A percentile compares a stretch with the other conserved stretches of the same genome.
Evolutionary conservation across 2,329 filamentous ascomycete species (phyloP).

Genomic region (Aschersonia sp.): DNA sequence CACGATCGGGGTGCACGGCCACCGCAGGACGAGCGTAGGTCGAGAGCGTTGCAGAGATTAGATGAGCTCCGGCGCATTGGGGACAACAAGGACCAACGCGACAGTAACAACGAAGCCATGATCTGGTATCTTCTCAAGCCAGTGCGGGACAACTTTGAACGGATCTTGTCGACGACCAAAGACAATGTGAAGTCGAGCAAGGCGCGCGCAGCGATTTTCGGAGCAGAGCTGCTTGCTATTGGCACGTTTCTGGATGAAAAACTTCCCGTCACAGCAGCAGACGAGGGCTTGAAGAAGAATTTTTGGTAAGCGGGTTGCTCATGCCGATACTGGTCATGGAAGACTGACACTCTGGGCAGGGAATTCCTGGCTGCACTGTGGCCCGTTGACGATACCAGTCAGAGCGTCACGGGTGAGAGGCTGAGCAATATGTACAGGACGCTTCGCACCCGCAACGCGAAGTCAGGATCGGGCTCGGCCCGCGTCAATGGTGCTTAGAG

Average conservation of each 20-base stretch:
- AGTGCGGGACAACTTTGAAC: slow-evolving; percentile 44
- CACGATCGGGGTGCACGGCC: slow-evolving; percentile 13
- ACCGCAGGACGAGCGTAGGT: slow-evolving; percentile 23
- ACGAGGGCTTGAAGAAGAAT: slow-evolving; percentile 29
- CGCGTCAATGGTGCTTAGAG: slow-evolving; percentile 16
- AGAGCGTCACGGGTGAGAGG: slow-evolving; percentile 27
- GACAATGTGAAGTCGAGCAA: slow-evolving; percentile 49
- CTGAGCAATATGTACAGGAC: slow-evolving; percentile 30
- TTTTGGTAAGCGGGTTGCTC: slow-evolving; percentile 29
- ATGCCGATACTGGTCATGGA: no score
- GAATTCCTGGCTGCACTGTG: slow-evolving; percentile 30
- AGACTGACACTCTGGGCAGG: slow-evolving; percentile 17
- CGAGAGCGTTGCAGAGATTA: slow-evolving; percentile 24
- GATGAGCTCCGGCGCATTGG: slow-evolving; percentile 29
- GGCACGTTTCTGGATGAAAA: slow-evolving; percentile 44
- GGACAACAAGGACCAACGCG: slow-evolving; percentile 34
- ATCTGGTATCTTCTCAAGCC: slow-evolving; percentile 39
- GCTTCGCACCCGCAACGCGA: slow-evolving; percentile 19
- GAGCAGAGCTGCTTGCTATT: slow-evolving; percentile 44
- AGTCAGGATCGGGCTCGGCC: slow-evolving; percentile 13
- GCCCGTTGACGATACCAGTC: slow-evolving; percentile 30
- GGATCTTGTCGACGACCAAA: slow-evolving; percentile 45
- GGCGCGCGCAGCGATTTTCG: slow-evolving; percentile 46
- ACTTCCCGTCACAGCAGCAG: slow-evolving; percentile 24
- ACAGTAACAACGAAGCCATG: slow-evolving; percentile 29